Base-by-base conservation (phyloP, 2,329 filamentous ascomycete species). In the Cryphonectria nitschkei region DNA sequence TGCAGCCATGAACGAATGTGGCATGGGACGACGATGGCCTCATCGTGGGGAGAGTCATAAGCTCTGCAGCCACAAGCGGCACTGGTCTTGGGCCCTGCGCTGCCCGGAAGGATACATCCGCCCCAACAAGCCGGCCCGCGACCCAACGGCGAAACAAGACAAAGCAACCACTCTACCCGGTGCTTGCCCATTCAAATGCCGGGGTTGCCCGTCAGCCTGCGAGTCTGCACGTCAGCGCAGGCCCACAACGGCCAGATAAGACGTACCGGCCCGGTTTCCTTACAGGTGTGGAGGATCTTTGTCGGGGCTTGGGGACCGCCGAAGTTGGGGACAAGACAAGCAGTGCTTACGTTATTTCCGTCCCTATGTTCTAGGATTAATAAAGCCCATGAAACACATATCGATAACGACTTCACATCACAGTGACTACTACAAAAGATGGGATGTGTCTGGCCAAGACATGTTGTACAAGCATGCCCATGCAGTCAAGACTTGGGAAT, bases 1-100 rank as follows among this genome's bases (percentile, higher is more conserved):
- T 54, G 26, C 8, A 16, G 16, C 32, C 29, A 41, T 58, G 64
- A 19, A 56, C 14, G 41, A 43, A 6, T 8, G 5, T 19, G 43
- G 22, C 43, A 54, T 72, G 65, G 41, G 34, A 68, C 65, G 71
- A 70, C 58, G 62, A 70, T 70, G 68, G 71, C 66, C 65, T 72
- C 65, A 70, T 60, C 43, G 26, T 37, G 46, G 8, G 22, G 46
- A 22, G 46, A 9, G 46, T 9, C 22, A n/a, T 50, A 50, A 50
- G 46, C 46, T 50, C 6, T 50, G 46, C 22, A 50, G 46, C 46
- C 46, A 50, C 22, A 50, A 50, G 46, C 46, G 46, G 46, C 22
- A 50, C 5, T 50, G 22, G 22, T 50, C 46, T 50, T 22, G 46
- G 46, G 46, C 6, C 43, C 19, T n/a, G 1, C 46, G 22, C 19